Conservation (phyloP, 169 alveolate genomes). For the Plasmodium cynomolgi region DNA sequence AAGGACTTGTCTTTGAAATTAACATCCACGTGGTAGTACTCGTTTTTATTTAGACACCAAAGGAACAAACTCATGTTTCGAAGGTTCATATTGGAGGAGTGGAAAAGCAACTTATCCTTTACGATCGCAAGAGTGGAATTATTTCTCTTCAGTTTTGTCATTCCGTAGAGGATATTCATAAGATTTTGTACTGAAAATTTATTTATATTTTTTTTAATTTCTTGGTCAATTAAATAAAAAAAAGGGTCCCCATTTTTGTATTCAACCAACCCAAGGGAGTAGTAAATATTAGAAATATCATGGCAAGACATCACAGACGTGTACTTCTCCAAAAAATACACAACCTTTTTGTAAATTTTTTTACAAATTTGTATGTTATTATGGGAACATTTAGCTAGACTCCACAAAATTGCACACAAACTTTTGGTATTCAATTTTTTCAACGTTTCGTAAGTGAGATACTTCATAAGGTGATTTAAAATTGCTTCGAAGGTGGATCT, state of each 20-base stretch:
- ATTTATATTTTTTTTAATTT: conserved; percentile 51
- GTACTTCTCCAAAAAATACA: conserved; percentile 51
- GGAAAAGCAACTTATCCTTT: conserved; percentile 60
- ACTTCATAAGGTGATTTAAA: conserved; percentile 7
- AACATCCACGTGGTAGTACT: conserved; percentile 33
- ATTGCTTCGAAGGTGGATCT: conserved; percentile 20
- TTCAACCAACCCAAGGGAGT: conserved; percentile 38
- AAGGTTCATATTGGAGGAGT: conserved; percentile 45
- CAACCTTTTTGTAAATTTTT: conserved; percentile 26
- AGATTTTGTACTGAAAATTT: conserved; percentile 53
- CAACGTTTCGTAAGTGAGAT: conserved; percentile 33
- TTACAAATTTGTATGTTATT: background rate
- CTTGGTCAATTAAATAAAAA: conserved; percentile 42
- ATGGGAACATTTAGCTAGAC: conserved; percentile 56
- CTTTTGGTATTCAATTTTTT: conserved; percentile 68
- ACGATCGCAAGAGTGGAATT: conserved; percentile 11
- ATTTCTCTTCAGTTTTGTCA: conserved; percentile 66
- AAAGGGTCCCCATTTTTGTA: conserved; percentile 17
- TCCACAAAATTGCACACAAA: conserved; percentile 74
- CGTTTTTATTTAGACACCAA: conserved; percentile 62
- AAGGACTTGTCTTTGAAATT: conserved; percentile 32
- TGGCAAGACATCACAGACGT: conserved; percentile 35
- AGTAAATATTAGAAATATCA: conserved; percentile 43
- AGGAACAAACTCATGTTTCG: conserved; percentile 62
- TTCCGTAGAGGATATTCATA: conserved; percentile 56